Base-by-base conservation (phyloP, 2,329 filamentous ascomycete species). In the Cladosporium oxysporum region DNA sequence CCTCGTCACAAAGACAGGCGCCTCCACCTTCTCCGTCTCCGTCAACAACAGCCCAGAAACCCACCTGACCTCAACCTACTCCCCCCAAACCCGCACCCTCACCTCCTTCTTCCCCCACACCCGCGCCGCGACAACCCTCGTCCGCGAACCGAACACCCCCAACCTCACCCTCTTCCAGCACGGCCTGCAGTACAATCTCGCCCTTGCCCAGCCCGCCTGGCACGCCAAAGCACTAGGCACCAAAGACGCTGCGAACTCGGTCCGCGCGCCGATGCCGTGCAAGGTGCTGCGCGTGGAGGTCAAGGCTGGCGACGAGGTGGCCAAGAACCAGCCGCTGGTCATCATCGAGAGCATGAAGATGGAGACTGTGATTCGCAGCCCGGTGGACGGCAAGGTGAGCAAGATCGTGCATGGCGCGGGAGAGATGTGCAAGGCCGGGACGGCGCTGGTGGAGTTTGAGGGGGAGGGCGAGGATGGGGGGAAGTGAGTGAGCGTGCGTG, bases 251-350 rank as follows among this genome's bases (percentile, higher is more conserved):
- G 84, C 88, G 7, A 93, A 94, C 67, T 95, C 90, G 62, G 92
- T 98, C 1, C 84, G 91, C 28, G 92, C 95, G 26, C 95, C 95
- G 0, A 99, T 99, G 95, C 95, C 95, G 1, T 98, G 95, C 80
- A 98, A 98, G 81, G 90, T 99, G 29, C 81, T 99, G 68, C 88
- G 92, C 70, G 95, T 97, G 58, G 91, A 97, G 78, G 92, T 97
- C 0, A 80, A 84, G 31, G 92, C 92, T 71, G 95, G 95, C 0
- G 88, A 96, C 69, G 80, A 79, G 57, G 95, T 99, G 18, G 88
- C 88, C 76, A 96, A 94, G 81, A 93, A 94, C 55, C 88, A 94
- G 66, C 88, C 92, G 7, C 81, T 99, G 66, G 91, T 98, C 14
- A 93, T 98, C 5, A 79, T 79, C 67, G 79, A 80, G 73, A 83